Conservation (phyloP, 768 basidiomycete genomes). For the Mycena capillaripes region DNA sequence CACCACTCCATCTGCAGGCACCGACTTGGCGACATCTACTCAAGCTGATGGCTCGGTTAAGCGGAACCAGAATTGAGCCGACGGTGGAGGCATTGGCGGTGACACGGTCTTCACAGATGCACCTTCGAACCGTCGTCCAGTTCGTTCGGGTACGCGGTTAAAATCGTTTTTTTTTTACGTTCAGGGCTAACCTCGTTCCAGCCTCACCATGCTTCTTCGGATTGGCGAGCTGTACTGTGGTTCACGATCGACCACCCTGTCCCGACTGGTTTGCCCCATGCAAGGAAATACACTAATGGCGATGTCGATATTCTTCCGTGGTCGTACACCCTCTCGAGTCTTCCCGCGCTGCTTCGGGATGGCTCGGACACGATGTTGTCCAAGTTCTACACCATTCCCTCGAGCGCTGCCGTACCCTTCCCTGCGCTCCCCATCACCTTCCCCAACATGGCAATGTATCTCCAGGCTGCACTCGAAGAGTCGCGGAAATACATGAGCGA, state of each 20-base stretch:
- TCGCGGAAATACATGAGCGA: conserved; percentile 75
- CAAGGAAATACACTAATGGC: conserved; percentile 64
- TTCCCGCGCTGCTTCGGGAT: conserved; percentile 75
- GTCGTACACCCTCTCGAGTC: conserved; percentile 73
- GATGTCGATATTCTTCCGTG: conserved; percentile 80
- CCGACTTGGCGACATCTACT: conserved; percentile 82
- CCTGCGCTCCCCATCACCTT: conserved; percentile 83
- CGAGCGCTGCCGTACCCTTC: conserved; percentile 68
- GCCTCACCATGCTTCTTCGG: conserved; percentile 69
- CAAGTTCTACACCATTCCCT: conserved; percentile 81
- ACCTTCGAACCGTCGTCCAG: conserved; percentile 82
- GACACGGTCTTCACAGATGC: conserved; percentile 64
- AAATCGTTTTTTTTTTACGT: not conserved
- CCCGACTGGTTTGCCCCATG: conserved; percentile 59
- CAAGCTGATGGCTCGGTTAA: conserved; percentile 81
- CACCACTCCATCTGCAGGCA: conserved; percentile 80
- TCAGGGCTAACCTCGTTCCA: conserved; percentile 41
- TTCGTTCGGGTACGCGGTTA: conserved; percentile 74
- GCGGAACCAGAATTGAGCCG: conserved; percentile 78
- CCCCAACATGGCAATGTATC: conserved; percentile 81
- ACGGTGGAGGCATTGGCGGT: conserved; percentile 75
- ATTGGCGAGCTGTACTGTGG: conserved; percentile 85
- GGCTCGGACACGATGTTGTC: conserved; percentile 73
- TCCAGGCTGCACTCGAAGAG: conserved; percentile 78
- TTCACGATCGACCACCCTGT: conserved; percentile 81